A percentile compares a stretch with the other conserved stretches of the same genome.
Evolutionary conservation across 805 yeast species (phyloP).

Genomic region (Suhomyces faveliae): DNA sequence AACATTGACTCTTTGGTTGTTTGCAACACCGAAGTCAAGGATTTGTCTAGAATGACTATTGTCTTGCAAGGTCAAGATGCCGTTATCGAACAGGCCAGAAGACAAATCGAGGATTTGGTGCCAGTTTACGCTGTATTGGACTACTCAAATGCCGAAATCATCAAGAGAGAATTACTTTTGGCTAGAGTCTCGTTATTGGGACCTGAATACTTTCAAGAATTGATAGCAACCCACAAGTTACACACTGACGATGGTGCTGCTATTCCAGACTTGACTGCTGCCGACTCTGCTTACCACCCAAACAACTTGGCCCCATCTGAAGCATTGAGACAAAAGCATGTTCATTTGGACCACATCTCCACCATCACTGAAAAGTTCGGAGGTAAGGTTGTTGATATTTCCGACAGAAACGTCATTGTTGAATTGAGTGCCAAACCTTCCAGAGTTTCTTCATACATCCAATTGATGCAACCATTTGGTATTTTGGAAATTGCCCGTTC

Average conservation of each 20-base stretch:
- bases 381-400: constrained; percentile 87
- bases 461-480: constrained; percentile 92
- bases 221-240: constrained; percentile 78
- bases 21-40: constrained; percentile 93
- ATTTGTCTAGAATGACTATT: constrained; percentile 94
- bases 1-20: constrained; percentile 97
- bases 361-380: constrained; percentile 84
- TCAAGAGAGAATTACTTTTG: constrained; percentile 84
- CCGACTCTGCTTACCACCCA: constrained; percentile 70
- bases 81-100: constrained; percentile 94
- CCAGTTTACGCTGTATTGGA: constrained; percentile 98
- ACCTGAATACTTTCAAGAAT: constrained; percentile 96
- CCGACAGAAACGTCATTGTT: constrained; percentile 90
- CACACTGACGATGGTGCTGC: constrained; percentile 39
- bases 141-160: constrained; percentile 85
- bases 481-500: constrained; percentile 94
- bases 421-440: constrained; percentile 94
- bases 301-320: constrained; percentile 85
- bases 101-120: constrained; percentile 96
- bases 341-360: constrained; percentile 81
- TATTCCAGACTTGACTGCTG: constrained; percentile 44
- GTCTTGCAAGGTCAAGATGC: constrained; percentile 93
- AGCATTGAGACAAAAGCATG: constrained; percentile 90
- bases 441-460: constrained; percentile 81
- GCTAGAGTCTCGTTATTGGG: constrained; percentile 93